Evolutionary conservation across 2,329 filamentous ascomycete species (phyloP), one percentile per base, ranked within the genome.

Genomic region (Exophiala calicioides): DNA sequence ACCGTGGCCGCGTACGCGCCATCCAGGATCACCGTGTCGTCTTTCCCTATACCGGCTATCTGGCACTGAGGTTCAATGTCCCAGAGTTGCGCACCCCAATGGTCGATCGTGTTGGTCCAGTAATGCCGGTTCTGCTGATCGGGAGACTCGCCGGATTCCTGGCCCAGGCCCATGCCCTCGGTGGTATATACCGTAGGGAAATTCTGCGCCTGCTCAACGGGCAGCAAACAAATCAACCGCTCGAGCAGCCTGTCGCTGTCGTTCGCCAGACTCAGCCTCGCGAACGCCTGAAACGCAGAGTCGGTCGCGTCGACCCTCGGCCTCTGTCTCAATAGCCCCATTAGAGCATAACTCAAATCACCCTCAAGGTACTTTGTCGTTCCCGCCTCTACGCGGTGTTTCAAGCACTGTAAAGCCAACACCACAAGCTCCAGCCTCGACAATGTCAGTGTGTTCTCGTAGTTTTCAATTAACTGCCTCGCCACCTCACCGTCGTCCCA

Each of bases 281-380:
- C 70, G 42, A 76, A 76, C 0, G 72, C 73, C 50, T 75, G 68
- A 45, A 77, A 75, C 0, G 62, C 67, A 3, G 67, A 62, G 47
- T 76, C 73, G 0, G 55, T 61, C 2, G 58, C 57, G 33, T 69
- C 60, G 3, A 74, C 63, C 12, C 55, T 54, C 0, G 71, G 73
- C 5, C 73, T 57, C 8, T 67, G 62, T 5, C 69, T 62, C 2
- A 70, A 52, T 7, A 76, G 62, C 2, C 72, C 72, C 71, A 75
- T 75, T 19, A 75, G 56, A 0, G 70, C 71, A 34, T 76, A 76
- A 5, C 67, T 64, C 6, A 70, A 60, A 42, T 76, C 72, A 1
- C 70, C 71, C 0, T 53, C 52, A 8, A 64, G 62, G 42, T 69
- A 67, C 36, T 67, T 56, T 2, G 59, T 59, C 0, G 68, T 72